Evolutionary conservation across 192 early-diverging fungal genomes (phyloP), one percentile per base, ranked within the genome.

Genomic region (Linnemannia elongata): DNA sequence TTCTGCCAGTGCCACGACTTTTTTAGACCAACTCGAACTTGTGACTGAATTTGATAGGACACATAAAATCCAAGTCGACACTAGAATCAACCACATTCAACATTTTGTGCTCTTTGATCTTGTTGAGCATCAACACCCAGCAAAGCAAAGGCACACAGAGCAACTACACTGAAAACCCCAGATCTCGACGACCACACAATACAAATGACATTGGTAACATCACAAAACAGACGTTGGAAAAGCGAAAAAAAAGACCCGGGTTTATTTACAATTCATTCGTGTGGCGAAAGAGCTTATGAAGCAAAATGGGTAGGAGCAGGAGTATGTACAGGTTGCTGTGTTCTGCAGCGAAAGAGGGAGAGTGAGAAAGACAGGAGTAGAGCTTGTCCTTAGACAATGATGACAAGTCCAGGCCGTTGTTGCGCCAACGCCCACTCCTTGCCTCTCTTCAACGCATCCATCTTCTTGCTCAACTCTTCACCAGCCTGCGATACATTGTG

Each of bases 391-490:
- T 77, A 87, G 6, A 87, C 79, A 69, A 87, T 75, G 30, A 87
- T 87, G 9, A 33, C 27, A 27, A 87, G 72, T 12, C 85, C 85
- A 45, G 85, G 85, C 0, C 85, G 85, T 55, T 87, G 85, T 38
- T 87, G 85, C 15, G 85, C 85, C 60, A 81, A 24, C 8, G 76
- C 85, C 85, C 85, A 87, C 52, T 87, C 85, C 66, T 81, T 87
- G 70, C 85, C 85, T 33, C 63, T 57, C 85, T 81, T 81, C 24
- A 87, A 76, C 5, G 85, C 85, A 30, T 45, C 63, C 85, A 87
- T 87, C 45, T 81, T 87, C 35, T 73, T 70, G 4, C 47, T 45
- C 71, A 87, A 30, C 41, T 87, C 75, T 24, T 45, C 77, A 24
- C 20, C 30, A 10, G 60, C 69, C 27, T 66, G 72, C 12, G 55